Evolutionary conservation across 75 land plant species (phyloP), one percentile per base, ranked within the genome.

Genomic region (Selaginella tamariscina): DNA sequence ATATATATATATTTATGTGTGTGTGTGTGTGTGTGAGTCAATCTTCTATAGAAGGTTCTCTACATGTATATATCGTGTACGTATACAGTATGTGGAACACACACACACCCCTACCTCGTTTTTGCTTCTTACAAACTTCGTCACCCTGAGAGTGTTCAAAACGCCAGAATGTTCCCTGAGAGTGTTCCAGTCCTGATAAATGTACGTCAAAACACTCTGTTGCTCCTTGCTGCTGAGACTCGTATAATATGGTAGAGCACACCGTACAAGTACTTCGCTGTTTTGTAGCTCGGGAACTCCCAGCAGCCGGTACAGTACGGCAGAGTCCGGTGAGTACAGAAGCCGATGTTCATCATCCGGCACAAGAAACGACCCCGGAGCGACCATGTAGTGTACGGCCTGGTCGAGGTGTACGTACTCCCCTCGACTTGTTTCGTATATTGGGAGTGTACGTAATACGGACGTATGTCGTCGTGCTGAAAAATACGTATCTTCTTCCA

Each of bases 111-210:
- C 83, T 81, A 80, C 68, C 78, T 30, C 68, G 44, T 0, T n/a
- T n/a, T n/a, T n/a, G n/a, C n/a, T n/a, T n/a, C n/a, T n/a, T n/a
- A 94, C 88, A 79, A 86, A 94, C 26, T 73, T 86, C 21, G 95
- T 89, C 29, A 78, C 83, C 67, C 73, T 82, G 71, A 94, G 72
- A 31, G 82, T 78, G 54, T 72, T 60, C 32, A 89, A 65, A 20
- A 86, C 70, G 32, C 71, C 31, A 56, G 76, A 71, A n/a, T n/a
- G n/a, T 66, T 86, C 79, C 67, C 85, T 84, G 1, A 86, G 70
- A 55, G 73, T 78, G 75, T 82, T 71, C 98, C 98, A 94, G 64
- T 94, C 81, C 24, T 62, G 68, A 54, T 77, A 80, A 9, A 89
- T 20, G 70, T 89, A 85, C 23, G 77, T 71, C 33, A 94, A 69